Percentiles rank a stretch among this genome's conserved stretches.
Evolutionary conservation across 202 grass and related monocot species (phyloP).

Genomic region (Eragrostis tef): DNA sequence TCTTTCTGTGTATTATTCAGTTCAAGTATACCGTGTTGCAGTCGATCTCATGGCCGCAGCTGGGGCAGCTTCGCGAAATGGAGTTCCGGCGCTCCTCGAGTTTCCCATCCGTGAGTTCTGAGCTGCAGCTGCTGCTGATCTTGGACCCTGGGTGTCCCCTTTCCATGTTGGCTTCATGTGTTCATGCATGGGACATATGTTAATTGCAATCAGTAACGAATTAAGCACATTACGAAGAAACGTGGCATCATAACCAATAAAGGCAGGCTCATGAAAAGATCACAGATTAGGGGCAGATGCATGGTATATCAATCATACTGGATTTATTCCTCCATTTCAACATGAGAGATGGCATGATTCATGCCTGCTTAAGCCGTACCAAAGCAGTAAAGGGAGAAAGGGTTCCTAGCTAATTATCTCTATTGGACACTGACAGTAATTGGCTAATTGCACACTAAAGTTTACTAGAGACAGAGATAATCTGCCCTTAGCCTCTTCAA

Average conservation of each 20-base stretch:
- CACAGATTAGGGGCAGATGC: background rate
- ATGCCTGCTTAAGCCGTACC: background rate
- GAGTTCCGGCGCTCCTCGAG: slow-evolving; percentile 48
- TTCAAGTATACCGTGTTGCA: slow-evolving; percentile 52
- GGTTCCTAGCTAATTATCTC: background rate
- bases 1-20: background rate
- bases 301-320: background rate
- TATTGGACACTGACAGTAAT: background rate
- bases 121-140: slow-evolving; percentile 33
- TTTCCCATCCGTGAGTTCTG: slow-evolving; percentile 48
- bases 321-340: background rate
- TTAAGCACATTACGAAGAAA: background rate
- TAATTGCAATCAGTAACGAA: too few species aligned
- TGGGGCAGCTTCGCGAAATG: slow-evolving; percentile 49
- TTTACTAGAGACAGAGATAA: background rate
- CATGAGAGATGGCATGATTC: background rate
- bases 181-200: background rate
- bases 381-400: background rate
- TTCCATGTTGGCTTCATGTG: slow-evolving; percentile 36
- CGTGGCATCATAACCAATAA: background rate
- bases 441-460: background rate
- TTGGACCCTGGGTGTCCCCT: background rate
- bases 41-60: slow-evolving; percentile 60
- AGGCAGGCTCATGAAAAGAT: background rate
- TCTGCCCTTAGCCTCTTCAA: background rate